Conservation (phyloP, 2,329 filamentous ascomycete genomes). For the Pseudogymnoascus destructans region DNA sequence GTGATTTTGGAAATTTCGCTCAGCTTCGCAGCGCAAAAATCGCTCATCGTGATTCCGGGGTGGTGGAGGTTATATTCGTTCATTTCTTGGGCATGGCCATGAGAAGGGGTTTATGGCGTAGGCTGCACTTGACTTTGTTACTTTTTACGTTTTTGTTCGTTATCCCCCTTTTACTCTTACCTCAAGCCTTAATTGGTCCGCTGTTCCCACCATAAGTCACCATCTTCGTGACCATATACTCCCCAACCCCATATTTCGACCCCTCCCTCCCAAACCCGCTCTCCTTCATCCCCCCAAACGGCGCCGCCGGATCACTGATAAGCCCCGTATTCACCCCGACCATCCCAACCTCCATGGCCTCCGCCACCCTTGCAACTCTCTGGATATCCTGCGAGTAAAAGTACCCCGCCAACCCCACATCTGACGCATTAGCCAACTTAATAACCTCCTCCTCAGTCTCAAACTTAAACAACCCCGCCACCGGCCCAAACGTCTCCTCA, state of each 20-base stretch:
- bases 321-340: slow-evolving; percentile 69
- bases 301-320: slow-evolving; percentile 40
- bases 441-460: slow-evolving; percentile 82
- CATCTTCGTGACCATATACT: slow-evolving; percentile 40
- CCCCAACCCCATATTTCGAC: slow-evolving; percentile 39
- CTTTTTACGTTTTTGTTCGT: background rate
- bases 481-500: slow-evolving; percentile 93
- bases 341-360: slow-evolving; percentile 73
- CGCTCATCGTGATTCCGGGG: no score
- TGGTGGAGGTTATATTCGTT: no score
- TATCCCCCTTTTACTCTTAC: background rate
- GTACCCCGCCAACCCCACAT: slow-evolving; percentile 86
- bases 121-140: no score
- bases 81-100: no score
- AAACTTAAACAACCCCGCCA: slow-evolving; percentile 82
- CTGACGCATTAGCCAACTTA: slow-evolving; percentile 62
- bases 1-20: no score
- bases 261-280: slow-evolving; percentile 42
- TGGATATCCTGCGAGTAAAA: slow-evolving; percentile 64
- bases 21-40: no score
- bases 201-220: slow-evolving; percentile 26
- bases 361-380: slow-evolving; percentile 47
- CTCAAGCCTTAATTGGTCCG: background rate
- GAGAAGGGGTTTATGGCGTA: no score
- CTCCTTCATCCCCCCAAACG: slow-evolving; percentile 45